Conservation (phyloP, 2,329 filamentous ascomycete genomes). For the Arthrinium phaeospermum region DNA sequence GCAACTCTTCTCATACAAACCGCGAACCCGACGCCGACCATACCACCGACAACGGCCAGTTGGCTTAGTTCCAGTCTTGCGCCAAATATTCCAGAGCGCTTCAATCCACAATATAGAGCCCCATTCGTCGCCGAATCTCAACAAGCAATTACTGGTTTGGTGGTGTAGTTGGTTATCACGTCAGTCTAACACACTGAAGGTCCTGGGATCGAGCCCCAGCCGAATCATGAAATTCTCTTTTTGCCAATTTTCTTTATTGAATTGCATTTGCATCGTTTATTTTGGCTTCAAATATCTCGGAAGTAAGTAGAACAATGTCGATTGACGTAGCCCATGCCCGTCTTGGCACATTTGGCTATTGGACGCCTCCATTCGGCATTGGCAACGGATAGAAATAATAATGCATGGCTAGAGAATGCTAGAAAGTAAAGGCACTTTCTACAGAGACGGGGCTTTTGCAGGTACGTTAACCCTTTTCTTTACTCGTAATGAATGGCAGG, state of each 20-base stretch:
- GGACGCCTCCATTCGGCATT: not conserved
- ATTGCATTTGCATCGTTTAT: not conserved
- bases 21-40: not conserved
- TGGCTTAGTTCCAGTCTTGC: not conserved
- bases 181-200: slow-evolving; percentile 53
- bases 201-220: slow-evolving; percentile 41
- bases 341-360: not conserved
- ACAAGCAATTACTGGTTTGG: slow-evolving; percentile 10
- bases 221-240: slow-evolving; percentile 2
- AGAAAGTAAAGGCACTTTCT: not conserved
- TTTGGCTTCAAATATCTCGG: not conserved
- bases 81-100: not conserved
- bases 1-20: not conserved
- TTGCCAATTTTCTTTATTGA: not conserved
- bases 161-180: slow-evolving; percentile 54
- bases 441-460: no score
- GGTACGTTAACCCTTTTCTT: not conserved
- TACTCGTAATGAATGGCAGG: not conserved
- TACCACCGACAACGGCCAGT: not conserved
- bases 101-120: not conserved
- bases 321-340: not conserved
- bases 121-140: not conserved
- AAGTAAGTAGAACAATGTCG: not conserved
- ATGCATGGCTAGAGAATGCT: not conserved
- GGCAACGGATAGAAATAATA: not conserved